These are phyloP conservation scores for Malassezia pachydermatis DNA, from an alignment of 1,284 basidiomycete species.

Conservation along the genomic window DNA sequence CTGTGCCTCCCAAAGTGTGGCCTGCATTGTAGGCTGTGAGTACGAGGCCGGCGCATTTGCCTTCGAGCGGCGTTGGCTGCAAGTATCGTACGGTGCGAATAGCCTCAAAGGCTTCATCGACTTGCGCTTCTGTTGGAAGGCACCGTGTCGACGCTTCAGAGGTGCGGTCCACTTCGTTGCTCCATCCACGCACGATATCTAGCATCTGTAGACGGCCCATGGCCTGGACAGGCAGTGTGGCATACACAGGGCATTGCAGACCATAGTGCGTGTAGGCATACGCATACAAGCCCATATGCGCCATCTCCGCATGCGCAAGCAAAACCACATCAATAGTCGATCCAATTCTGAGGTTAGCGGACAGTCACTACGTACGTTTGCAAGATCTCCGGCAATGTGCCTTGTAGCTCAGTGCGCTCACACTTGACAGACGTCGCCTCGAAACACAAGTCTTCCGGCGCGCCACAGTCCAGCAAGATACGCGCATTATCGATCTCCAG, in stretches of 20 bases:
- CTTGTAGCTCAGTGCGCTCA: background rate
- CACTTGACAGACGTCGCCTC: background rate
- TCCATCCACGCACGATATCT: conserved; percentile 35
- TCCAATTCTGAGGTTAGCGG: too few relatives aligned
- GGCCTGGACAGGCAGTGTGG: conserved; percentile 87
- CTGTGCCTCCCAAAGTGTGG: conserved; percentile 87
- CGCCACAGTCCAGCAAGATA: conserved; percentile 85
- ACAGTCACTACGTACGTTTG: too few relatives aligned
- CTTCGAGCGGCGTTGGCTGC: conserved; percentile 88
- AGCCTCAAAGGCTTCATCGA: conserved; percentile 87
- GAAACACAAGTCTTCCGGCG: conserved; percentile 35
- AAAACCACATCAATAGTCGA: conserved; percentile 73
- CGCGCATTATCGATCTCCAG: conserved; percentile 88
- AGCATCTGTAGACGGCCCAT: conserved; percentile 73
- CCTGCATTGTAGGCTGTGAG: conserved; percentile 94
- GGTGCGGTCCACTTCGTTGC: conserved; percentile 35
- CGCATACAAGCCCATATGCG: conserved; percentile 77
- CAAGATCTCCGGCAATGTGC: conserved; percentile 11
- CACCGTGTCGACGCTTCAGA: conserved; percentile 47
- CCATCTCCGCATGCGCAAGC: conserved; percentile 82
- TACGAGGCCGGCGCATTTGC: conserved; percentile 59
- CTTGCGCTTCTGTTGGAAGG: conserved; percentile 67
- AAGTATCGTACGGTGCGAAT: conserved; percentile 87
- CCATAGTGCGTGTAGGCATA: conserved; percentile 81
- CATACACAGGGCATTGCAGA: conserved; percentile 83